Evolutionary conservation across 768 basidiomycete species (phyloP).

Genomic region (Russula earlei): DNA sequence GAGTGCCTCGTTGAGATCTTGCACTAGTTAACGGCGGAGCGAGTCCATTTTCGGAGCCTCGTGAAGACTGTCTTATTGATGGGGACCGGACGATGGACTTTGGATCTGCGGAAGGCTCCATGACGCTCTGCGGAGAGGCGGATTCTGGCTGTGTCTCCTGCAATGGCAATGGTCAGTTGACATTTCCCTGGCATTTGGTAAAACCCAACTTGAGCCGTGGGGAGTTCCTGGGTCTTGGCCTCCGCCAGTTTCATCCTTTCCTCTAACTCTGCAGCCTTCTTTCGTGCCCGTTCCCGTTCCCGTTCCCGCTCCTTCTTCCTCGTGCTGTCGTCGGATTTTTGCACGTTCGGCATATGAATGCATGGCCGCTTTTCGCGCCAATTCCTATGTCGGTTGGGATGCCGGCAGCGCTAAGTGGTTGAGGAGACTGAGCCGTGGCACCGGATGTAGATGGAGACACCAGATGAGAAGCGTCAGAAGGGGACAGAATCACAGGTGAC

Average conservation of each 20-base stretch:
- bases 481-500: constrained; percentile 8
- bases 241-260: constrained; percentile 44
- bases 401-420: constrained; percentile 18
- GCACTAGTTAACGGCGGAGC: constrained; percentile 7
- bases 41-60: constrained; percentile 3
- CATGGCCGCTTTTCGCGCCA: constrained; percentile 68
- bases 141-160: constrained; percentile 3
- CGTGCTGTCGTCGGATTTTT: constrained; percentile 65
- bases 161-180: neutral
- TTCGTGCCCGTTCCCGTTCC: constrained; percentile 69
- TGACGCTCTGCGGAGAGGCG: neutral
- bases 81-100: constrained; percentile 20
- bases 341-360: constrained; percentile 79
- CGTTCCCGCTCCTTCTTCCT: constrained; percentile 77
- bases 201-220: constrained; percentile 1
- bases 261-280: constrained; percentile 71
- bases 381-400: constrained; percentile 42
- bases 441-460: constrained; percentile 16
- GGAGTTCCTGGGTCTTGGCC: neutral
- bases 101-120: neutral
- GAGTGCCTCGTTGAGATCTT: constrained; percentile 18
- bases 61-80: constrained; percentile 25
- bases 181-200: neutral
- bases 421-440: constrained; percentile 16
- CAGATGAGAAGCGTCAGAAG: constrained; percentile 2